Percentiles rank a stretch among this genome's conserved stretches.
Evolutionary conservation across 805 yeast genomes (phyloP).

Genomic region (Zygosaccharomyces pseudorouxii): DNA sequence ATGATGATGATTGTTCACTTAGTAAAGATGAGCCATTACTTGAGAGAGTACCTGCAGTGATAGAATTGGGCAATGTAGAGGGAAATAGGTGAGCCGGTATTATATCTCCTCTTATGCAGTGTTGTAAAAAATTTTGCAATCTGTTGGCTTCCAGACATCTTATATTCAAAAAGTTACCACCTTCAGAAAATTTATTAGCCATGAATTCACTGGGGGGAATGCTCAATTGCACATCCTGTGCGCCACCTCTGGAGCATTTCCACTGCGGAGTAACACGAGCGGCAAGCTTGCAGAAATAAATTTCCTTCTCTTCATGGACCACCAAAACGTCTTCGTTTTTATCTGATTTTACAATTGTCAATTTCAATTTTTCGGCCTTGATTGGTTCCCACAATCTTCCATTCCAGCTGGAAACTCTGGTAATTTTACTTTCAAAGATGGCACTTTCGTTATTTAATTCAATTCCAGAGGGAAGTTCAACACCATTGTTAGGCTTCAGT

Average conservation of each 20-base stretch:
- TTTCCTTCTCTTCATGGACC: conserved; percentile 11
- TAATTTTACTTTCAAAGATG: conserved; percentile 16
- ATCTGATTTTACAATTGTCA: conserved; percentile 10
- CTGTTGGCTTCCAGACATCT: conserved; percentile 23
- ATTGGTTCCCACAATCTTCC: conserved; percentile 23
- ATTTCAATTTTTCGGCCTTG: conserved; percentile 6
- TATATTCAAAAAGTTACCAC: conserved; percentile 18
- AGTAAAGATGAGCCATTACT: conserved; percentile 23
- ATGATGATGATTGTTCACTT: conserved; percentile 15
- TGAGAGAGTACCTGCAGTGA: conserved; percentile 26
- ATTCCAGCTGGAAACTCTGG: conserved; percentile 26
- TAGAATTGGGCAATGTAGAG: conserved; percentile 20
- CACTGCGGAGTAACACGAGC: conserved; percentile 20
- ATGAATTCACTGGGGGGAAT: conserved; percentile 18
- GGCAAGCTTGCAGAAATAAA: conserved; percentile 13
- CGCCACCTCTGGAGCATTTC: conserved; percentile 27
- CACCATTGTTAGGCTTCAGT: conserved; percentile 3
- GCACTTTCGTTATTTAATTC: conserved; percentile 8
- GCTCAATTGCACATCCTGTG: conserved; percentile 31
- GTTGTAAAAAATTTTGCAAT: conserved; percentile 20
- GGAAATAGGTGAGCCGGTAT: conserved; percentile 4
- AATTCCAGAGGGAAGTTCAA: conserved; percentile 13
- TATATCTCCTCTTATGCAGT: conserved; percentile 19
- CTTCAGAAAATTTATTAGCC: conserved; percentile 11
- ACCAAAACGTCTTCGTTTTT: conserved; percentile 13